Percentiles rank a stretch among this genome's conserved stretches.
Conservation (phyloP, 208 protist genomes). For the Phytomonas sp. region DNA sequence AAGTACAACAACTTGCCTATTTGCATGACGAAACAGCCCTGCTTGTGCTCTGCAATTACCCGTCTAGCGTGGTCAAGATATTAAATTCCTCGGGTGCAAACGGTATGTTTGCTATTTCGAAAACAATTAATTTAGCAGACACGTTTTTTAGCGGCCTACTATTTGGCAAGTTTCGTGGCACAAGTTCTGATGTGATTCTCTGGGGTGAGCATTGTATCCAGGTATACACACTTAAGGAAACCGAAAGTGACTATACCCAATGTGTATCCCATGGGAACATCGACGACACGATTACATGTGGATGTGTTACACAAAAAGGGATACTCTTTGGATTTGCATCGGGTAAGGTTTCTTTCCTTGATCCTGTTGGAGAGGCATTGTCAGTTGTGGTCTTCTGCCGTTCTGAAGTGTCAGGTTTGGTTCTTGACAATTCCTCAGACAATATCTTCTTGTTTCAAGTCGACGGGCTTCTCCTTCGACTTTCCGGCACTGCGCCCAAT, state of each 20-base stretch:
- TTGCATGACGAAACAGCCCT: conserved; percentile 38
- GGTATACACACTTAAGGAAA: background rate
- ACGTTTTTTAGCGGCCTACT: background rate
- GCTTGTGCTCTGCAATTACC: conserved; percentile 38
- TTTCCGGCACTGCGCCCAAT: background rate
- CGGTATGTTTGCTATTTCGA: conserved; percentile 12
- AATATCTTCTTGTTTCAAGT: background rate
- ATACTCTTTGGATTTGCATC: background rate
- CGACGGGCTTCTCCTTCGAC: background rate
- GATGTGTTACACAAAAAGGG: background rate
- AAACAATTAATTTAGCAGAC: conserved; percentile 6
- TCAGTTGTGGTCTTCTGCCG: background rate
- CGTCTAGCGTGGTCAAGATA: conserved; percentile 25
- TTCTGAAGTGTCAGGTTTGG: background rate
- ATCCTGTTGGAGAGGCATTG: background rate
- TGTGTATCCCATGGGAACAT: background rate
- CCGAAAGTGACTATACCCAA: background rate
- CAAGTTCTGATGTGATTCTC: background rate
- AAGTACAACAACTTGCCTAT: conserved; percentile 42
- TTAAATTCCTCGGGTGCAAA: conserved; percentile 15
- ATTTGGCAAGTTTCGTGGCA: background rate
- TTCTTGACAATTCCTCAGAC: background rate
- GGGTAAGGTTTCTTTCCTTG: background rate
- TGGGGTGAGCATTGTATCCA: background rate
- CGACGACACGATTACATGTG: background rate